Conservation (phyloP, 192 early-diverging fungal genomes). For the Spizellomyces sp. region DNA sequence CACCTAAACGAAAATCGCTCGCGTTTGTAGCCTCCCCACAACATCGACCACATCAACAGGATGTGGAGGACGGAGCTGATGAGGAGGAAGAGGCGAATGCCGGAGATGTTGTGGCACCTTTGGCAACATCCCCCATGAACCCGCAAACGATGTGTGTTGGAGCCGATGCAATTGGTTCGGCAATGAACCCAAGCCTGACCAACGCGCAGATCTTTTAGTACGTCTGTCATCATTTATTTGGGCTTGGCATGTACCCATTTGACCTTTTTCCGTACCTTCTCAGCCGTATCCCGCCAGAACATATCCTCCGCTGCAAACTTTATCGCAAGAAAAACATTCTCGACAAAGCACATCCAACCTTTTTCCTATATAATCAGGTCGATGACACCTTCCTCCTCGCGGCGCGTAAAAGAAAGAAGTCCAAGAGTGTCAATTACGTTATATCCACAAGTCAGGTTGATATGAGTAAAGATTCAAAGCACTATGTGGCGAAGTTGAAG, state of each 20-base stretch:
- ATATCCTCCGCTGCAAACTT: constrained; percentile 54
- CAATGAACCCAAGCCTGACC: constrained; percentile 21
- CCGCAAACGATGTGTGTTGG: constrained; percentile 13
- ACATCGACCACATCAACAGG: background rate
- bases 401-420: constrained; percentile 54
- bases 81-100: constrained; percentile 4
- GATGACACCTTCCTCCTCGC: constrained; percentile 59
- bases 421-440: constrained; percentile 59
- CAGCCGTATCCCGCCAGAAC: constrained; percentile 44
- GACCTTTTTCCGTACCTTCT: background rate
- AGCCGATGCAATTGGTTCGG: constrained; percentile 27
- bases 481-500: constrained; percentile 63
- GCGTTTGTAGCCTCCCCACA: constrained; percentile 12
- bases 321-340: constrained; percentile 57
- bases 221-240: background rate
- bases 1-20: constrained; percentile 14
- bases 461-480: constrained; percentile 56
- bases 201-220: constrained; percentile 41
- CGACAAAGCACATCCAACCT: constrained; percentile 56
- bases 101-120: constrained; percentile 7
- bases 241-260: background rate
- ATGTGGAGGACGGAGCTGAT: constrained; percentile 22
- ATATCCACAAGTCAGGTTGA: constrained; percentile 55
- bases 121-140: background rate
- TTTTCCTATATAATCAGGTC: constrained; percentile 59